Percentiles rank a stretch among this genome's conserved stretches.
Evolutionary conservation across 768 basidiomycete species (phyloP).

Genomic region (Filobasidium floriforme): DNA sequence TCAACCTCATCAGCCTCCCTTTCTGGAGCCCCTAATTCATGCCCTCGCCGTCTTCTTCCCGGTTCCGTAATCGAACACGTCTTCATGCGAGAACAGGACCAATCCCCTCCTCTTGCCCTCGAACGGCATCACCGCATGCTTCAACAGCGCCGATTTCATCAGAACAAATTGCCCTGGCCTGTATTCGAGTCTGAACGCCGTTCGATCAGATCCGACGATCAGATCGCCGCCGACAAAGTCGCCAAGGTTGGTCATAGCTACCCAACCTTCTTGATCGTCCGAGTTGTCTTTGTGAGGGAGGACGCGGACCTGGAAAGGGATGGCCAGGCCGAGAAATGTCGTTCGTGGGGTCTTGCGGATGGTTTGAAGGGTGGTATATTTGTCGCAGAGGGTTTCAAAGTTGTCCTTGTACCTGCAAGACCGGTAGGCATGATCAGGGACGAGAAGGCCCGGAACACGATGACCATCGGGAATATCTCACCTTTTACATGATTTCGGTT

Average conservation of each 20-base stretch:
- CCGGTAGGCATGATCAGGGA: neutral
- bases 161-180: neutral
- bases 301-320: neutral
- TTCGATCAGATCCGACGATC: neutral
- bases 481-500: neutral
- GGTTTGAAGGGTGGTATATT: neutral
- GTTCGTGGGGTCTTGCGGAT: neutral
- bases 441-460: neutral
- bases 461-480: neutral
- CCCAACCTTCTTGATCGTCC: slow-evolving; percentile 3
- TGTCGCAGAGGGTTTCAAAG: neutral
- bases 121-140: slow-evolving; percentile 4
- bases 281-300: neutral
- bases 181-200: neutral
- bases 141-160: neutral
- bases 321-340: neutral
- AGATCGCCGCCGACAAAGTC: neutral
- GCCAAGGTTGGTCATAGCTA: slow-evolving; percentile 2
- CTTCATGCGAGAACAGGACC: slow-evolving; percentile 3
- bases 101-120: slow-evolving; percentile 2
- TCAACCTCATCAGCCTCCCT: no score
- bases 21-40: no score
- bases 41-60: no score
- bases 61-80: neutral
- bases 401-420: slow-evolving; percentile 4